These are phyloP conservation scores for Psidium friedrichsthalianum DNA, from an alignment of 345 rosid species.

Conservation along the genomic window DNA sequence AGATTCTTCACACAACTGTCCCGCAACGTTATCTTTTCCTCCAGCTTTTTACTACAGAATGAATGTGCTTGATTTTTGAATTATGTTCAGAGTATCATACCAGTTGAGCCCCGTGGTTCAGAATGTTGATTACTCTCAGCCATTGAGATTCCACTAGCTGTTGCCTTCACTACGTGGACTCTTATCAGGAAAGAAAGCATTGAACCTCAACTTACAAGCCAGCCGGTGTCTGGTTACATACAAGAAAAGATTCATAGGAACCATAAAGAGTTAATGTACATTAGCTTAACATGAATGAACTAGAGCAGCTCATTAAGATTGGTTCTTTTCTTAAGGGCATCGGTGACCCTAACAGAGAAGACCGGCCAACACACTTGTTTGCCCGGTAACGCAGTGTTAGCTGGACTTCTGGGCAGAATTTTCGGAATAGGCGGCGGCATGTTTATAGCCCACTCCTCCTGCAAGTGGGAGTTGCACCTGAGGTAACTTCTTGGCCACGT, in stretches of 20 bases:
- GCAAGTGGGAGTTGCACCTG: no score
- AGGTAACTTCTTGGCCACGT: no score
- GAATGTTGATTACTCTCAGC: conserved; percentile 61
- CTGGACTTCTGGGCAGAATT: no score
- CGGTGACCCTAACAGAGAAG: no score
- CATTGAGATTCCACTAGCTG: conserved; percentile 67
- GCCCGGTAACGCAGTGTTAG: no score
- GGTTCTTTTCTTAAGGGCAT: no score
- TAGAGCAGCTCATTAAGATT: no score
- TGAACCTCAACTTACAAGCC: conserved; percentile 13
- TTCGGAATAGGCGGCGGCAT: no score
- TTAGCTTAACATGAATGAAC: not conserved
- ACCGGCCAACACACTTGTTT: no score
- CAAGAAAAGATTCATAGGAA: not conserved
- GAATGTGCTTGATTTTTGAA: not conserved
- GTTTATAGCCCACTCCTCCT: no score
- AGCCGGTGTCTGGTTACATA: conserved; percentile 9
- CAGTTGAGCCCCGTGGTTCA: conserved; percentile 53
- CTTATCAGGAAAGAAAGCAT: conserved; percentile 23
- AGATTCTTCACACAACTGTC: not conserved
- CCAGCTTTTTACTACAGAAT: not conserved
- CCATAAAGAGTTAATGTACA: not conserved
- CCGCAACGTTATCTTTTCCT: not conserved
- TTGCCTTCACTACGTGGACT: conserved; percentile 63
- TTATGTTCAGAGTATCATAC: conserved; percentile 42